Base-by-base conservation (phyloP, 805 yeast species). In the Candida sonorensis region DNA sequence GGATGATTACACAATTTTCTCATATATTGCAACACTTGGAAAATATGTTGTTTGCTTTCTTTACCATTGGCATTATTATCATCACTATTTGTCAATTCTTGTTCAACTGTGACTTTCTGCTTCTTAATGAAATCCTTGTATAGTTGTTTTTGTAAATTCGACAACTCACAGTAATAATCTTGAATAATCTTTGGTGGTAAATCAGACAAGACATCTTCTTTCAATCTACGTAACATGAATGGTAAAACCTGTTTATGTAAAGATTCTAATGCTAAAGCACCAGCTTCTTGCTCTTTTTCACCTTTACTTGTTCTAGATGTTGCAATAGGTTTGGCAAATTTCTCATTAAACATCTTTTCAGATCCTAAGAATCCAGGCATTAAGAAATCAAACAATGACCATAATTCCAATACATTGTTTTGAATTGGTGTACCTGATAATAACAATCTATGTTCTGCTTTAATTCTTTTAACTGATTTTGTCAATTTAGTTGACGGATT, bases 301-400 rank as follows among this genome's bases (percentile, higher is more conserved):
- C 87, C 84, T 53, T 88, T 90, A 44, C 86, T 79, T 44, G 83
- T 85, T 51, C 96, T 69, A 25, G 95, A 81, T 2, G 94, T 90
- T 3, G 97, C 90, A 54, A 92, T 92, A 3, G 99, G 99, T 51
- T 88, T 88, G n/a, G 97, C 94, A 67, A 90, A 92, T 44, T 88
- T 67, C 41, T 90, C 97, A 50, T 87, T 92, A 64, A 92, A 92
- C 30, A 81, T 72, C 57, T 87, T 90, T 51, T 92, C 98, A 3
- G 94, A 79, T 10, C 99, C 99, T 42, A 92, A 65, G 51, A 92
- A 92, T 0, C 99, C 99, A 2, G 99, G 99, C 99, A 92, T 92
- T 56, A 92, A 67, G 57, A 87, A 92, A 57, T 92, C 98, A 65
- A 92, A 92, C 50, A 92, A 65, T 4, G 98, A 92, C 99, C 99